Evolutionary conservation across 208 protist genomes (phyloP), one percentile per base, ranked within the genome.

Genomic region (Trypanosoma scelopori): DNA sequence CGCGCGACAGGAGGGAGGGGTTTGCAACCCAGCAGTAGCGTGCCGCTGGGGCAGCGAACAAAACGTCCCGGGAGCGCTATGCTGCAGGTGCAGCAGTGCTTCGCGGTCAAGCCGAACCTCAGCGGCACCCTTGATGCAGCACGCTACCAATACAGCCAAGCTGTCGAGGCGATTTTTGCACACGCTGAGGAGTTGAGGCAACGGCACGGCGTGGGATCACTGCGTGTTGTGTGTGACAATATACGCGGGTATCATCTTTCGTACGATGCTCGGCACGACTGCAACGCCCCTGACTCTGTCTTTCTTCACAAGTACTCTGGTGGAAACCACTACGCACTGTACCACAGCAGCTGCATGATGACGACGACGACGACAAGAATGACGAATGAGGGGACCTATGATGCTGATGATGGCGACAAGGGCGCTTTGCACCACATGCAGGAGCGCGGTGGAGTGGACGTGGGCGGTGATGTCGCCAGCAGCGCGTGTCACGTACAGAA

Each of bases 251-350:
- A 89, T 69, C 80, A 80, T 46, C 67, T 95, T 11, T 84, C 72
- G 20, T 93, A 91, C 69, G 60, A 74, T 45, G 69, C 68, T 11
- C 46, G 70, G n/a, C 81, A 94, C 55, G 83, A 84, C 47, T 62
- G 59, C 32, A 84, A 83, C 65, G 78, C 85, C 18, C 60, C 49
- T 37, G 70, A 75, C 13, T 67, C 22, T 20, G 64, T 82, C n/a
- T 91, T 94, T 60, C 73, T 74, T 45, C 77, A 86, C 55, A 87
- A 83, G 50, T 94, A 88, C 65, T 79, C 80, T 43, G 82, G 87
- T 46, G 82, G 87, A 50, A 71, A 37, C 39, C 85, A 92, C 62
- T 92, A 85, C 47, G 72, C 78, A 3, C 55, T 89, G 28, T 87
- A 71, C 47, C 57, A 67, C 35, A 69, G 47, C 45, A 64, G 62